Conservation (phyloP, 1,284 basidiomycete species). For the Ceratobasidium sp. region DNA sequence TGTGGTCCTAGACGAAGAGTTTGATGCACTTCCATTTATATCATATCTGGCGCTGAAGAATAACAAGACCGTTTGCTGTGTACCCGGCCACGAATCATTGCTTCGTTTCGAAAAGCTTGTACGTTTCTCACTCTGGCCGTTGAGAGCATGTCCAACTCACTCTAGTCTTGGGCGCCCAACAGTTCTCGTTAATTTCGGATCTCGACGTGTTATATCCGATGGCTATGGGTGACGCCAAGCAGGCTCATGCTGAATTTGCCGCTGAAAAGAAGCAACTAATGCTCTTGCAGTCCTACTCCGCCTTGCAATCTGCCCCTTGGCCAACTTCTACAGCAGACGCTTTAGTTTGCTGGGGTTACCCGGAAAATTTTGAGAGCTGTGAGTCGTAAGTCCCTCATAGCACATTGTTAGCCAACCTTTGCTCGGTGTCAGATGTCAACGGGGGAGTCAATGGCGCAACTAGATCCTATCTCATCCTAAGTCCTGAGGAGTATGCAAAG, state of each 20-base stretch:
- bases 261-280: neutral
- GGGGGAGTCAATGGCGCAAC: neutral
- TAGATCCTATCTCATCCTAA: neutral
- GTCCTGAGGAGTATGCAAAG: neutral
- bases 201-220: neutral
- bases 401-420: no score
- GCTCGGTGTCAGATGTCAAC: neutral
- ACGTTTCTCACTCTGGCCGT: no score
- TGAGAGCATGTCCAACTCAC: no score
- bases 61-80: constrained; percentile 20
- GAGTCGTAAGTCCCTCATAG: neutral
- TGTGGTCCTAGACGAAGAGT: constrained; percentile 8
- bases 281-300: neutral
- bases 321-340: neutral
- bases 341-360: constrained; percentile 4
- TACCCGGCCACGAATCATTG: neutral
- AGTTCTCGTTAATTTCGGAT: neutral
- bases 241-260: neutral
- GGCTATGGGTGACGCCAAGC: neutral
- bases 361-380: constrained; percentile 5
- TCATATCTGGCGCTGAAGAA: neutral
- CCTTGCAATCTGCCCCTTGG: neutral
- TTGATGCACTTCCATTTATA: constrained; percentile 25
- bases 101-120: neutral
- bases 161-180: neutral